Evolutionary conservation across 305 asterid genomes (phyloP).

Genomic region (Solanum chacoense): DNA sequence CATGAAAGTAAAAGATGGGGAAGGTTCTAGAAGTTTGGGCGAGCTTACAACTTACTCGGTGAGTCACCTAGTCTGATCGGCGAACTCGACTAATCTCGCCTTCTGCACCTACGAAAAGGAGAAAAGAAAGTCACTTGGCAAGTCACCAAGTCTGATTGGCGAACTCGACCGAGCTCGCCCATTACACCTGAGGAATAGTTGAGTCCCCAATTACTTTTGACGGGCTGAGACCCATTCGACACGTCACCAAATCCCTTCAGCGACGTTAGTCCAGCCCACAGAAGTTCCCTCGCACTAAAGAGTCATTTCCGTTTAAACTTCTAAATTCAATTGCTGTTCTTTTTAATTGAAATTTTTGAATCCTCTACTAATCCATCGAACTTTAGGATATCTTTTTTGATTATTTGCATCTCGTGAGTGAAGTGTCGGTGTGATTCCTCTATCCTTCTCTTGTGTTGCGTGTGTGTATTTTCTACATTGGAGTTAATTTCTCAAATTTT

Average conservation of each 20-base stretch:
- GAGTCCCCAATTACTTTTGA: background rate
- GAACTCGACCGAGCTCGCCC: background rate
- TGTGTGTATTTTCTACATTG: background rate
- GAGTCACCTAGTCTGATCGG: background rate
- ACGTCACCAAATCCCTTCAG: background rate
- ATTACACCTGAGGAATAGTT: background rate
- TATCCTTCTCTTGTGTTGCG: background rate
- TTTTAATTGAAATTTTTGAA: background rate
- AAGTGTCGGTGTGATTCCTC: background rate
- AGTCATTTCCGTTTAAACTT: no score
- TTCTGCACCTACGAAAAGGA: background rate
- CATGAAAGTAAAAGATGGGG: background rate
- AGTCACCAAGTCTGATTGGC: background rate
- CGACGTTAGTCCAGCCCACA: background rate
- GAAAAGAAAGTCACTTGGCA: background rate
- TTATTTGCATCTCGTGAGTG: background rate
- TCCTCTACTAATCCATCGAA: background rate
- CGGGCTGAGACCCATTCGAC: background rate
- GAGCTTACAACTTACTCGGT: background rate
- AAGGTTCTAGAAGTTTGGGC: background rate
- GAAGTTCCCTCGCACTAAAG: background rate
- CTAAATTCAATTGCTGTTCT: background rate
- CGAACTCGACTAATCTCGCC: background rate
- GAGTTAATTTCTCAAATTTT: background rate
- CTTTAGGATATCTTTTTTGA: background rate